These are phyloP conservation scores for Trametes sanguinea DNA, from an alignment of 768 basidiomycete genomes.

Conservation along the genomic window DNA sequence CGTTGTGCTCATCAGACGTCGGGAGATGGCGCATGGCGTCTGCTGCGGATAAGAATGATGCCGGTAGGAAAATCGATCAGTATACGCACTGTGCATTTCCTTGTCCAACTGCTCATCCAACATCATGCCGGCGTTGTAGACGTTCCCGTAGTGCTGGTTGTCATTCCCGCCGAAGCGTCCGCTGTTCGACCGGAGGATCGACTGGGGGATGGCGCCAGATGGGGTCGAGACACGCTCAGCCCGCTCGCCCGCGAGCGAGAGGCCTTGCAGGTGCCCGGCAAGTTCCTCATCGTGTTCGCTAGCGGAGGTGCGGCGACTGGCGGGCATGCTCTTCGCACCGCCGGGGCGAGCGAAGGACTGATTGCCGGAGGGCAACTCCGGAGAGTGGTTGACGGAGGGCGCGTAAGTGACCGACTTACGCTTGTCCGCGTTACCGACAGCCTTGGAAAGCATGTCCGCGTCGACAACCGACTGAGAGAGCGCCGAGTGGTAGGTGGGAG, in stretches of 20 bases:
- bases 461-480: slow-evolving; percentile 58
- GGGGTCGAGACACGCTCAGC: slow-evolving; percentile 38
- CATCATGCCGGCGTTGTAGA: slow-evolving; percentile 86
- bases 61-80: background rate
- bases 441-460: slow-evolving; percentile 63
- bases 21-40: slow-evolving; percentile 88
- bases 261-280: slow-evolving; percentile 70
- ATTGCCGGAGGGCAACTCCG: slow-evolving; percentile 56
- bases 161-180: slow-evolving; percentile 61
- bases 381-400: slow-evolving; percentile 72
- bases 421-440: slow-evolving; percentile 75
- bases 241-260: slow-evolving; percentile 67
- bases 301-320: slow-evolving; percentile 85
- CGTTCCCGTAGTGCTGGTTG: slow-evolving; percentile 56
- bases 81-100: slow-evolving; percentile 85
- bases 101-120: slow-evolving; percentile 91
- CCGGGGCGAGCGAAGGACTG: slow-evolving; percentile 62
- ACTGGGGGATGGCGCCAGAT: slow-evolving; percentile 35
- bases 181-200: slow-evolving; percentile 53
- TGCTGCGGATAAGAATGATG: slow-evolving; percentile 34
- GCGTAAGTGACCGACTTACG: slow-evolving; percentile 88
- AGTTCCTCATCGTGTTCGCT: slow-evolving; percentile 86
- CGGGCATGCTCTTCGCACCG: slow-evolving; percentile 91
- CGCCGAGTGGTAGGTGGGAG: slow-evolving; percentile 42
- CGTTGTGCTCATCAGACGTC: slow-evolving; percentile 81